These are phyloP conservation scores for Plasmodiophora brassicae DNA, from an alignment of 208 protist genomes.

Conservation along the genomic window DNA sequence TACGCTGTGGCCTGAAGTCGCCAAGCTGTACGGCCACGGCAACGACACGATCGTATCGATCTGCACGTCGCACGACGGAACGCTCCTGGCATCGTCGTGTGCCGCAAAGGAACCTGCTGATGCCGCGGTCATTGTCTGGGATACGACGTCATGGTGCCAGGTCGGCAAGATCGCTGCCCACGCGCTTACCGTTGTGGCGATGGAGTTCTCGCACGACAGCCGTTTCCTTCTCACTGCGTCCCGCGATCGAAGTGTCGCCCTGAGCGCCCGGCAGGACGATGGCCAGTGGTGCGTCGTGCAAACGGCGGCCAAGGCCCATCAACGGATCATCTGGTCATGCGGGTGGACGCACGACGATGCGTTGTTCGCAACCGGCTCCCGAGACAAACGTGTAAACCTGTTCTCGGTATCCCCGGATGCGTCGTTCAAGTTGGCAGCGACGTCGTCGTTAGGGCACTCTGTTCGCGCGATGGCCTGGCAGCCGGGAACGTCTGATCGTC, in stretches of 20 bases:
- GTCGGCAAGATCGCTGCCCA: neutral
- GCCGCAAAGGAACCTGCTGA: neutral
- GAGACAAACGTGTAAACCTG: neutral
- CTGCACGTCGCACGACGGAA: neutral
- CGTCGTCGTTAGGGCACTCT: no score
- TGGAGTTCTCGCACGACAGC: neutral
- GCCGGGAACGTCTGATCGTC: neutral
- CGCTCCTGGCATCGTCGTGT: neutral
- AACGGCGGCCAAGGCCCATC: neutral
- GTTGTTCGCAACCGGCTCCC: neutral
- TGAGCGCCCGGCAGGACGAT: neutral
- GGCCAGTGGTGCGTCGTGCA: neutral
- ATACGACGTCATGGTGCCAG: neutral
- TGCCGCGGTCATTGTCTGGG: neutral
- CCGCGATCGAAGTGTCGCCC: neutral
- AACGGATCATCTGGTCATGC: constrained; percentile 10
- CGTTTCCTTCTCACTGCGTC: neutral
- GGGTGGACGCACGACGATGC: neutral
- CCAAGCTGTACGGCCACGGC: constrained; percentile 11
- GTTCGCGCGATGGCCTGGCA: neutral
- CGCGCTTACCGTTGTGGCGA: neutral
- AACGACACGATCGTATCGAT: neutral
- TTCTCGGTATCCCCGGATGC: neutral
- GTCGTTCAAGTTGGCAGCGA: neutral
- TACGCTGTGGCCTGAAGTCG: neutral